Base-by-base conservation (phyloP, 345 rosid genomes). In the Adansonia digitata region DNA sequence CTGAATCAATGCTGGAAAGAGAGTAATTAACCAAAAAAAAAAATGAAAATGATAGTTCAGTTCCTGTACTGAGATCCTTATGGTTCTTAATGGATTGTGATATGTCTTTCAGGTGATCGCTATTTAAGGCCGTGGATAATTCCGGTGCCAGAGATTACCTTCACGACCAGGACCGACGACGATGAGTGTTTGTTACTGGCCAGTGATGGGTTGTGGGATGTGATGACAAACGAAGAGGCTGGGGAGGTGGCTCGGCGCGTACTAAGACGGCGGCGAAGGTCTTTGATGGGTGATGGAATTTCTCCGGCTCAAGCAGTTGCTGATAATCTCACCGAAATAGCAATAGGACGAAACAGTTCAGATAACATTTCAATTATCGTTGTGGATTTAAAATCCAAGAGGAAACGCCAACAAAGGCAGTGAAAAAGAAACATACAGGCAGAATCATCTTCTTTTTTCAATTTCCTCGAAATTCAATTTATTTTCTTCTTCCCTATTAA, bases 111-210 rank as follows among this genome's bases (percentile, higher is more conserved):
- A 89, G 94, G 94, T 75, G 91, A 89, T 71, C 64, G 86, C 29
- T 87, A 88, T 74, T 70, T 88, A 69, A 86, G 87, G 84, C 94
- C 91, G 0, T 89, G 88, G 84, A 82, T 89, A 75, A 86, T 86
- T 69, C 85, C 90, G 2, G 87, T 80, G 70, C 94, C 91, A 4
- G 94, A 89, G 75, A 75, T 81, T 51, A 82, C 83, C 24, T 86
- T 89, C 79, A 75, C 43, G 72, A 64, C 84, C 13, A 79, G 94
- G 76, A 81, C 67, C 0, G 88, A 80, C 2, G 46, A 43, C 2
- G 46, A 43, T 43, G 46, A 43, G 46, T 43, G 46, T 43, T 43
- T 43, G 12, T 1, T 43, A 43, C 11, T 43, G 13, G 46, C 2
- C 11, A 43, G 46, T 12, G 46, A 43, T 8, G 46, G 46, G 2